These are phyloP conservation scores for Chlorella sp. DNA, from an alignment of 139 green algal species.

Conservation along the genomic window DNA sequence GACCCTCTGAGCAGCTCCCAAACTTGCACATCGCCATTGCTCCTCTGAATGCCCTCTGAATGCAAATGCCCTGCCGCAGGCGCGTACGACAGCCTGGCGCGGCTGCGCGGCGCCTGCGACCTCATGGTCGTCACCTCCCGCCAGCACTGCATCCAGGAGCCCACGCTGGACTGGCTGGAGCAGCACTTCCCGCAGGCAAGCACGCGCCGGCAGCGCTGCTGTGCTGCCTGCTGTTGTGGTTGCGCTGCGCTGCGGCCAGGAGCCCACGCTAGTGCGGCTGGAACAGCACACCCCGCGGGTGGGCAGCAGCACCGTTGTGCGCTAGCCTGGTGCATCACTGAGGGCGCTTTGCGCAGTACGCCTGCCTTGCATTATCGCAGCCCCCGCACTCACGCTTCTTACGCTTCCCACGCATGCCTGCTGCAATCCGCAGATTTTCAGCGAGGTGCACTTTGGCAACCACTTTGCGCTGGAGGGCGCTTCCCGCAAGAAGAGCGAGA, in stretches of 20 bases:
- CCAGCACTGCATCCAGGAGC: constrained; percentile 91
- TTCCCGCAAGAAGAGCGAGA: constrained; percentile 86
- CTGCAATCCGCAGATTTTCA: constrained; percentile 50
- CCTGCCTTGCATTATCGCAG: not conserved
- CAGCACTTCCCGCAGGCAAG: constrained; percentile 81
- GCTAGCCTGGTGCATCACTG: too few species aligned
- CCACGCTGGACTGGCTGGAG: constrained; percentile 89
- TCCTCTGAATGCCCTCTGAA: too few species aligned
- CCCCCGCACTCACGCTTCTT: not conserved
- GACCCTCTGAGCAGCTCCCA: too few species aligned
- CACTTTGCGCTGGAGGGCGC: constrained; percentile 90
- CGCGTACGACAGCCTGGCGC: constrained; percentile 72
- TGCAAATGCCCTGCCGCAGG: constrained; percentile 57
- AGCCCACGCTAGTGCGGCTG: constrained; percentile 81
- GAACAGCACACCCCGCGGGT: constrained; percentile 79
- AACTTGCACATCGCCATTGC: too few species aligned
- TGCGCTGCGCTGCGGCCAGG: not conserved
- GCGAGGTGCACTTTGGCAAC: constrained; percentile 95
- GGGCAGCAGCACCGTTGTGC: too few species aligned
- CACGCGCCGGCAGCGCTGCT: not conserved
- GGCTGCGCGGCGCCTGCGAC: constrained; percentile 67
- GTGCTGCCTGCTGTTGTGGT: not conserved
- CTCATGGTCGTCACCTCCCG: constrained; percentile 92
- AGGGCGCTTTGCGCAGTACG: not conserved
- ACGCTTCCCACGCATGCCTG: not conserved